These are phyloP conservation scores for Glaciozyma martinii DNA, from an alignment of 768 basidiomycete genomes.

Conservation along the genomic window DNA sequence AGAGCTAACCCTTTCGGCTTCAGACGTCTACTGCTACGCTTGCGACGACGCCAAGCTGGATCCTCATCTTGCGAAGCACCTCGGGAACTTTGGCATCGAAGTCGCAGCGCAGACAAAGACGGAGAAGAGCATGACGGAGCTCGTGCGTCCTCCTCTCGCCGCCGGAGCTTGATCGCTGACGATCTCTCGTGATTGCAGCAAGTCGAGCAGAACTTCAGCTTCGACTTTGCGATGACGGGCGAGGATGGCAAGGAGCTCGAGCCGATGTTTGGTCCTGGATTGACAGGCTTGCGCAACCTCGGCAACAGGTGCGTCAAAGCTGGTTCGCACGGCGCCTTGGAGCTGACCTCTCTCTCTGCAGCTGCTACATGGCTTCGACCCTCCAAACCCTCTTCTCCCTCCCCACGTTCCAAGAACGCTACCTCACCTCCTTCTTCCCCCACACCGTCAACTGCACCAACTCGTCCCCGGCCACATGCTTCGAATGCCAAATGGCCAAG, in stretches of 20 bases:
- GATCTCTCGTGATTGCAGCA: conserved; percentile 47
- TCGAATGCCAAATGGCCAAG: conserved; percentile 94
- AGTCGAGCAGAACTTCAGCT: conserved; percentile 91
- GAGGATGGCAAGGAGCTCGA: conserved; percentile 80
- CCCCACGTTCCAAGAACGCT: conserved; percentile 63
- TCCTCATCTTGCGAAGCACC: conserved; percentile 62
- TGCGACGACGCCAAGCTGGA: conserved; percentile 79
- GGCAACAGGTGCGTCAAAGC: conserved; percentile 60
- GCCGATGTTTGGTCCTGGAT: conserved; percentile 75
- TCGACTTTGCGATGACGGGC: conserved; percentile 81
- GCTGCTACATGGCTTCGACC: conserved; percentile 96
- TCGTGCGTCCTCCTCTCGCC: conserved; percentile 46
- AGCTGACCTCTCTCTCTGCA: conserved; percentile 36
- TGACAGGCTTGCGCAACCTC: conserved; percentile 83
- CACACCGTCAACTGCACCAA: conserved; percentile 61
- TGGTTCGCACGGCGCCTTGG: neutral
- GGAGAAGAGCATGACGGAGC: conserved; percentile 91
- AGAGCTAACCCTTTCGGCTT: neutral
- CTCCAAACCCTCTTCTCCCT: conserved; percentile 79
- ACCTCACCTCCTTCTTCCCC: conserved; percentile 46
- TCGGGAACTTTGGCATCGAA: conserved; percentile 77
- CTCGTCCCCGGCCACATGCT: conserved; percentile 64
- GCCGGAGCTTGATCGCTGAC: neutral
- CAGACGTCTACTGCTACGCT: conserved; percentile 86
- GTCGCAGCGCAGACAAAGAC: conserved; percentile 74